These are phyloP conservation scores for Boletus eberwhitei DNA, from an alignment of 768 basidiomycete genomes.

Conservation along the genomic window DNA sequence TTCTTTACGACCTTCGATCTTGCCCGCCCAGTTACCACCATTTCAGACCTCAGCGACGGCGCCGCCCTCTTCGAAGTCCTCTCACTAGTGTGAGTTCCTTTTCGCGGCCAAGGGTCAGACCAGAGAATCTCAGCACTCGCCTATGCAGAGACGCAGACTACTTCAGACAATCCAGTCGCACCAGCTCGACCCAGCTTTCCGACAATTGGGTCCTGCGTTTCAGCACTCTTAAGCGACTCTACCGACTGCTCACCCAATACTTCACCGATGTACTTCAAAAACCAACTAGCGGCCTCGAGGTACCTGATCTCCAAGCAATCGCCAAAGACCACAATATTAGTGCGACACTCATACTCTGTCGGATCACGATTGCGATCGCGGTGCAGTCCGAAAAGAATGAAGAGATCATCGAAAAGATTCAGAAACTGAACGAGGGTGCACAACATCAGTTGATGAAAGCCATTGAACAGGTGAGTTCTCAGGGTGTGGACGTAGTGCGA, in stretches of 20 bases:
- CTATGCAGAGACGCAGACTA: conserved; percentile 67
- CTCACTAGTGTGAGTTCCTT: conserved; percentile 59
- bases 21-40: conserved; percentile 54
- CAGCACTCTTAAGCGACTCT: conserved; percentile 77
- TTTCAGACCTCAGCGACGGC: conserved; percentile 78
- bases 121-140: conserved; percentile 7
- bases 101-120: neutral
- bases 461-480: conserved; percentile 75
- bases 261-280: conserved; percentile 81
- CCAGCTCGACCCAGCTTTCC: conserved; percentile 56
- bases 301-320: conserved; percentile 84
- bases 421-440: conserved; percentile 73
- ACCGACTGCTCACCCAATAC: conserved; percentile 86
- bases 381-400: conserved; percentile 89
- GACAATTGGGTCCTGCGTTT: conserved; percentile 92
- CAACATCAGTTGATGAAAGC: conserved; percentile 91
- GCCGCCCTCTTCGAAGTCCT: conserved; percentile 73
- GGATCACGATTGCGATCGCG: conserved; percentile 78
- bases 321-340: conserved; percentile 69
- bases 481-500: neutral
- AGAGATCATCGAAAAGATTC: conserved; percentile 86
- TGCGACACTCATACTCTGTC: conserved; percentile 72
- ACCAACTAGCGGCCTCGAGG: conserved; percentile 71
- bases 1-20: conserved; percentile 78
- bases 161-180: conserved; percentile 62